These are phyloP conservation scores for Carex scoparia DNA, from an alignment of 176 grass and related monocot species.

Conservation along the genomic window DNA sequence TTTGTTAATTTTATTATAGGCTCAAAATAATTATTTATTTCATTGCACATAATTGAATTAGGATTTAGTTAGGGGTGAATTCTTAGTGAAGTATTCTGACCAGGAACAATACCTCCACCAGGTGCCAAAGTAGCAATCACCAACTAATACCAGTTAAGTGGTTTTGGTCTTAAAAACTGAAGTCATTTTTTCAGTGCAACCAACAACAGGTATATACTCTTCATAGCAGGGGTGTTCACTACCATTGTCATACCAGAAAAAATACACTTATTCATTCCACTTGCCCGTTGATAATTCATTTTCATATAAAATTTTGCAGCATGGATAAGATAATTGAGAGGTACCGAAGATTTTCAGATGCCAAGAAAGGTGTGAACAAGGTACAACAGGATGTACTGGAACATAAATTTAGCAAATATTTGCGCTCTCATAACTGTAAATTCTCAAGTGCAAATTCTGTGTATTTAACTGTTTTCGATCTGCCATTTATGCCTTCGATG, in stretches of 20 bases:
- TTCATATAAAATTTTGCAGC: background rate
- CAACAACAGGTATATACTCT: too few species aligned
- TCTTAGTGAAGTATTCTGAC: too few species aligned
- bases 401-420: background rate
- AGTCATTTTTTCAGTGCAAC: background rate
- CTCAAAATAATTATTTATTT: too few species aligned
- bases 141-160: background rate
- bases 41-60: too few species aligned
- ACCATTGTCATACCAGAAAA: background rate
- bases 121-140: background rate
- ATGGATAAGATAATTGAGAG: background rate
- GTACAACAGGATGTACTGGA: background rate
- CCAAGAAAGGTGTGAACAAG: background rate
- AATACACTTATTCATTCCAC: background rate
- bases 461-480: background rate
- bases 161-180: background rate
- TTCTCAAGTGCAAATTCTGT: background rate
- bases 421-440: background rate
- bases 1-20: too few species aligned
- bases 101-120: background rate
- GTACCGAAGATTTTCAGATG: background rate
- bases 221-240: background rate
- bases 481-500: background rate
- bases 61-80: too few species aligned
- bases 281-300: background rate